These are phyloP conservation scores for Ulota crispa DNA, from an alignment of 225 moss, liverwort and hornwort species.

Conservation along the genomic window DNA sequence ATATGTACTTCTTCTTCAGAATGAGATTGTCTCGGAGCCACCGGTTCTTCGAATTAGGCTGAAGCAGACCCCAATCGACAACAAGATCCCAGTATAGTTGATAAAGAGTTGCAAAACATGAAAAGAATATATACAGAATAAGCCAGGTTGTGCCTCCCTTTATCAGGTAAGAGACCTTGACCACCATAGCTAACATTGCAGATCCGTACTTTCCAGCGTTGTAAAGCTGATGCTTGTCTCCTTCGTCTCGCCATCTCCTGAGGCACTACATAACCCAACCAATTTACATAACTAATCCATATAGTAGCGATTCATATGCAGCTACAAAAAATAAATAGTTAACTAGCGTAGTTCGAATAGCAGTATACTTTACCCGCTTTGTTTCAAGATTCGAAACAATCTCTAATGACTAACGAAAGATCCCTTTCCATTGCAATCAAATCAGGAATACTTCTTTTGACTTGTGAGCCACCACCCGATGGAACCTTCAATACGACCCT, in stretches of 20 bases:
- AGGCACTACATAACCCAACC: conserved; percentile 55
- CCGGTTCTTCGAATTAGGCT: conserved; percentile 58
- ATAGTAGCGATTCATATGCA: background rate
- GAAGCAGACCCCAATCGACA: conserved; percentile 89
- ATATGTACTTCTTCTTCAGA: conserved; percentile 63
- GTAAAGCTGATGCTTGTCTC: conserved; percentile 57
- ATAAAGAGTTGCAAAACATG: conserved; percentile 72
- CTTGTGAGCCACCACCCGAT: background rate
- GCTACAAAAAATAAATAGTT: background rate
- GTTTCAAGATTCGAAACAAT: background rate
- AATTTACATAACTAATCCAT: background rate
- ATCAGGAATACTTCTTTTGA: background rate
- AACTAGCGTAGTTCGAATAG: background rate
- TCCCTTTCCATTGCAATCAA: background rate
- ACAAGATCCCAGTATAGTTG: conserved; percentile 95
- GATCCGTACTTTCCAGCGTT: conserved; percentile 95
- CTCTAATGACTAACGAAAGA: background rate
- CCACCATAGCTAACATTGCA: conserved; percentile 73
- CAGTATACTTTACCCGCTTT: background rate
- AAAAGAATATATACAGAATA: conserved; percentile 55
- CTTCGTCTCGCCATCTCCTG: conserved; percentile 81
- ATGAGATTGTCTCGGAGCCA: conserved; percentile 93
- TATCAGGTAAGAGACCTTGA: conserved; percentile 54
- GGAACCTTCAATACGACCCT: background rate
- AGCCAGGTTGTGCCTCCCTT: conserved; percentile 38